phyloP scores from a whole-genome alignment of 345 rosid genomes.

The Syzygium oleosum region DNA sequence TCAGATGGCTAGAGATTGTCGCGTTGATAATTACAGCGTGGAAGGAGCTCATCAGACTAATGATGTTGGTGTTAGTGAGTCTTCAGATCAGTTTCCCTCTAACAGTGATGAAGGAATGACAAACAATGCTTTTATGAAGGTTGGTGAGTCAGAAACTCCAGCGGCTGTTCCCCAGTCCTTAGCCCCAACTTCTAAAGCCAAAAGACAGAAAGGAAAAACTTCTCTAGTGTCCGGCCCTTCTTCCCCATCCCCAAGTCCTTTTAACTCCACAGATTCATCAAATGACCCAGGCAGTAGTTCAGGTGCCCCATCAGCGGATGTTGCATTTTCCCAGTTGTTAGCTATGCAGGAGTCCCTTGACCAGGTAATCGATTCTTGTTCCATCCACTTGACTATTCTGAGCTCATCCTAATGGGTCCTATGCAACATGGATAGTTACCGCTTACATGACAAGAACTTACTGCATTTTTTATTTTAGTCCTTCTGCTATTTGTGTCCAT shows the following conservation, averaged over 20 bases:
- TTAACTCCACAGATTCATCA: conserved; percentile 52
- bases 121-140: conserved; percentile 23
- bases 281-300: conserved; percentile 39
- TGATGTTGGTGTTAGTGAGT: conserved; percentile 14
- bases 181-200: conserved; percentile 38
- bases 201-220: conserved; percentile 41
- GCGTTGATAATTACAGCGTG: conserved; percentile 21
- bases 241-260: conserved; percentile 38
- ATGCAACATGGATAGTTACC: not conserved
- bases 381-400: not conserved
- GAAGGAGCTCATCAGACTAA: conserved; percentile 22
- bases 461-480: not conserved
- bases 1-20: conserved; percentile 44
- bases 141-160: conserved; percentile 21
- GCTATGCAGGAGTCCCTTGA: conserved; percentile 48
- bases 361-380: conserved; percentile 33
- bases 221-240: conserved; percentile 36
- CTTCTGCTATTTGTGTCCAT: not conserved
- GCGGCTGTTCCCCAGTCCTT: conserved; percentile 14
- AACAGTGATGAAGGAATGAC: conserved; percentile 16
- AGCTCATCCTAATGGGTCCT: not conserved
- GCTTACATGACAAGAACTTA: not conserved
- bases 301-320: conserved; percentile 26
- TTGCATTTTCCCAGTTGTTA: conserved; percentile 29
- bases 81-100: conserved; percentile 18